These are phyloP conservation scores for Boletus vermiculosoides DNA, from an alignment of 768 basidiomycete species.

Conservation along the genomic window DNA sequence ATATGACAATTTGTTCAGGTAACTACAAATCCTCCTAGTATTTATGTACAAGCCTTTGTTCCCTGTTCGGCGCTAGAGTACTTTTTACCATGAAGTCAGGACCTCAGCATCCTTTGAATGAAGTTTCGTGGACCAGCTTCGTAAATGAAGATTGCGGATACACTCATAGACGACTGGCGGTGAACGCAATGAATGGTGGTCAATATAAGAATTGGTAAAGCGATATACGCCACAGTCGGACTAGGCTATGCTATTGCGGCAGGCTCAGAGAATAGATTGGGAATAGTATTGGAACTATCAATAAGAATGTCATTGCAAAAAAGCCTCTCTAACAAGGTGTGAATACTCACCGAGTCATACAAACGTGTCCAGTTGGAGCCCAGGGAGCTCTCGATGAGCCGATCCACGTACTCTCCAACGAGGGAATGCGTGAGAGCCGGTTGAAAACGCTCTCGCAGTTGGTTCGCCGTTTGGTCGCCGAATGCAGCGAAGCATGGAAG, in stretches of 20 bases:
- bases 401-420: constrained; percentile 86
- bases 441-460: constrained; percentile 92
- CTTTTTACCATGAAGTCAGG: not conserved
- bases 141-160: constrained; percentile 1
- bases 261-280: constrained; percentile 72
- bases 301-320: not conserved
- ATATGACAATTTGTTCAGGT: constrained; percentile 63
- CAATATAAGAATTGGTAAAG: not conserved
- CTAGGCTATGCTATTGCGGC: constrained; percentile 1
- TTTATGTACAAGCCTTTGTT: constrained; percentile 4
- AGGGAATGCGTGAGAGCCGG: constrained; percentile 81
- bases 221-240: not conserved
- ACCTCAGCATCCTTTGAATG: not conserved
- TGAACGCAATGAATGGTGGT: not conserved
- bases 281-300: constrained; percentile 90
- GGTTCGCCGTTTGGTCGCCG: constrained; percentile 86
- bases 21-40: not conserved
- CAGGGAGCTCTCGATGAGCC: constrained; percentile 84
- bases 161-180: not conserved
- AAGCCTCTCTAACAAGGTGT: not conserved
- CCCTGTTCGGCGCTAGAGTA: not conserved
- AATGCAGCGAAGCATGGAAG: constrained; percentile 89
- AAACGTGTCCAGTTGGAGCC: constrained; percentile 94
- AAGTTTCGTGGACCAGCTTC: not conserved
- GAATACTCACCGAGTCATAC: constrained; percentile 81